Evolutionary conservation across 495 filamentous ascomycete genomes (phyloP).

Genomic region (Hapsidospora chrysogenum): DNA sequence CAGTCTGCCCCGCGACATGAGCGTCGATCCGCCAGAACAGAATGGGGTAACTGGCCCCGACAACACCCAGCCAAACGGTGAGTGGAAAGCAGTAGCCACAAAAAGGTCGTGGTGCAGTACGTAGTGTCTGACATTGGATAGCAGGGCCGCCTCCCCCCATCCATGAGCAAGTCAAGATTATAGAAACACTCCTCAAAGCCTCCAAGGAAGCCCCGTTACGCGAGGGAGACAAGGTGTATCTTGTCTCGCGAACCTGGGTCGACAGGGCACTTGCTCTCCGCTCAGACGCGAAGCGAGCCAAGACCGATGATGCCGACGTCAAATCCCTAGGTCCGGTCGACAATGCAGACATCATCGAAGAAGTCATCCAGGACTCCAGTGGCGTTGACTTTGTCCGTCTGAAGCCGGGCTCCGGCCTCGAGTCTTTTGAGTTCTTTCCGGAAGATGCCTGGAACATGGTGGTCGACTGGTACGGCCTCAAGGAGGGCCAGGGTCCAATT

Average conservation of each 20-base stretch:
- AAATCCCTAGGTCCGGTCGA: conserved; percentile 63
- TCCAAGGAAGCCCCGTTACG: conserved; percentile 32
- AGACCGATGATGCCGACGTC: conserved; percentile 26
- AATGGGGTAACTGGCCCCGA: background rate
- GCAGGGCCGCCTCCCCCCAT: conserved; percentile 29
- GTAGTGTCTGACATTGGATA: background rate
- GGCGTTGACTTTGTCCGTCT: conserved; percentile 54
- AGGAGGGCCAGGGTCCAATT: conserved; percentile 52
- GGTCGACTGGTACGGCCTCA: conserved; percentile 65
- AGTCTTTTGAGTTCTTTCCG: conserved; percentile 66
- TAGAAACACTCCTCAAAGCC: conserved; percentile 42
- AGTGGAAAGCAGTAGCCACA: too few relatives aligned
- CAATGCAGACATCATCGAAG: conserved; percentile 54
- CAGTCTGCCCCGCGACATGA: conserved; percentile 4
- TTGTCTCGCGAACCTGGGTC: conserved; percentile 71
- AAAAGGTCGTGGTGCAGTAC: background rate
- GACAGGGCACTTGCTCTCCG: conserved; percentile 48
- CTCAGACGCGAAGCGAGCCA: too few relatives aligned
- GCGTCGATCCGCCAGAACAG: conserved; percentile 4
- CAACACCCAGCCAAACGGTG: background rate
- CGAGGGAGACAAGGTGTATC: conserved; percentile 58
- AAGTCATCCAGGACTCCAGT: conserved; percentile 26
- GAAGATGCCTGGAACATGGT: conserved; percentile 67
- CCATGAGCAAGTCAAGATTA: conserved; percentile 61
- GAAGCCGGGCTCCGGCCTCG: conserved; percentile 47